Conservation (phyloP, 345 rosid genomes). For the Lepidium aucheri region DNA sequence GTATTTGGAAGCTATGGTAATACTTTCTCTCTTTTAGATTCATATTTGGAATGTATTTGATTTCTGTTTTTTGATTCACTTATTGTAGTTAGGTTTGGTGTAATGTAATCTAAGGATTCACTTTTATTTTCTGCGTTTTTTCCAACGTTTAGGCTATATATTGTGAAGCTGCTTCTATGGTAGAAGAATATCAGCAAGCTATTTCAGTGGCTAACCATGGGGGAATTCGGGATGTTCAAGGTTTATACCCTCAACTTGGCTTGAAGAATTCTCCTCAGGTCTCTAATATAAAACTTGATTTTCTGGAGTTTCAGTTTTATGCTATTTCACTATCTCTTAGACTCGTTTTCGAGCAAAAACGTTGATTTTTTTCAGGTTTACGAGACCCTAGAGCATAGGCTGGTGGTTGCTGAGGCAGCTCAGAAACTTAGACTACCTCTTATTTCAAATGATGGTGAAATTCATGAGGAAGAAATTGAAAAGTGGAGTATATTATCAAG, state of each 20-base stretch:
- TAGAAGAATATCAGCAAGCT: constrained; percentile 93
- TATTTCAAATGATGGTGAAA: constrained; percentile 85
- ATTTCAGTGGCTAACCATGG: constrained; percentile 61
- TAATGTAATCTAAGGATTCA: neutral
- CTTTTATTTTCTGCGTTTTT: neutral
- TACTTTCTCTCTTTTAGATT: neutral
- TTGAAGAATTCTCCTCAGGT: constrained; percentile 77
- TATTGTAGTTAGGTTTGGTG: neutral
- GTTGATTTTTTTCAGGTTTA: constrained; percentile 48
- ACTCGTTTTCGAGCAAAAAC: neutral
- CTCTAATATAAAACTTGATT: neutral
- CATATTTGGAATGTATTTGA: neutral
- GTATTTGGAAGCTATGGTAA: constrained; percentile 91
- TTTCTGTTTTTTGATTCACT: neutral
- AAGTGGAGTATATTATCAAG: constrained; percentile 81
- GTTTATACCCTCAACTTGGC: constrained; percentile 57
- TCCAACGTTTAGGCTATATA: constrained; percentile 53
- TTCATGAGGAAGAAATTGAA: constrained; percentile 89
- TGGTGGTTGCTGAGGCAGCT: constrained; percentile 95
- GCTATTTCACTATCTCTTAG: neutral
- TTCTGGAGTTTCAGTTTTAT: neutral
- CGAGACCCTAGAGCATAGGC: constrained; percentile 78
- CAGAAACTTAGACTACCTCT: constrained; percentile 92
- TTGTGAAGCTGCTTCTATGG: constrained; percentile 82
- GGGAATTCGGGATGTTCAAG: constrained; percentile 69